Evolutionary conservation across 345 rosid species (phyloP).

Genomic region (Sisymbrium altissimum): DNA sequence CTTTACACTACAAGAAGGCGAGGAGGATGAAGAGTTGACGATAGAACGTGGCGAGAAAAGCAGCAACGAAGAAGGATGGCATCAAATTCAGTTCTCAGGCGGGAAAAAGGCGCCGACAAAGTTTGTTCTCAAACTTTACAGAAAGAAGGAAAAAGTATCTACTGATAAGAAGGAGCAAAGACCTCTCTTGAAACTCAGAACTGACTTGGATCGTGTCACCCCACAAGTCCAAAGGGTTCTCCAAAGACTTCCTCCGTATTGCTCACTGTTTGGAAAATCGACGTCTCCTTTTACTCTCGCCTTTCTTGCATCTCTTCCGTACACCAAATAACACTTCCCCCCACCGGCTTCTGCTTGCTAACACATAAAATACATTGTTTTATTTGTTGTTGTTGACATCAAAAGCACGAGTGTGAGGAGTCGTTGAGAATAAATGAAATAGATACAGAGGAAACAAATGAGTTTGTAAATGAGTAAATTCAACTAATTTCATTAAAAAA

Average conservation of each 20-base stretch:
- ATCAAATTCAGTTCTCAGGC: conserved; percentile 74
- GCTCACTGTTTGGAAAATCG: conserved; percentile 82
- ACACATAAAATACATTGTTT: background rate
- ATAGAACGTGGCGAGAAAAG: conserved; percentile 52
- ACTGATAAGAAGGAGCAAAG: conserved; percentile 16
- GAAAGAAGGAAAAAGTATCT: conserved; percentile 29
- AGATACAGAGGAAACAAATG: background rate
- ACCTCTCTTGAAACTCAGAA: conserved; percentile 77
- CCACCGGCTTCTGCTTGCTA: background rate
- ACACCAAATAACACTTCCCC: background rate
- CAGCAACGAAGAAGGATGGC: conserved; percentile 59
- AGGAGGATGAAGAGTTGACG: conserved; percentile 45
- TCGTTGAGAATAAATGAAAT: background rate
- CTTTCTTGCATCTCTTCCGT: conserved; percentile 61
- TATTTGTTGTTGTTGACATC: background rate
- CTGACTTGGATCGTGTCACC: conserved; percentile 57
- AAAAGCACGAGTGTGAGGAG: background rate
- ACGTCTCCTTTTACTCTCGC: conserved; percentile 68
- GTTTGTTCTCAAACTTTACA: conserved; percentile 54
- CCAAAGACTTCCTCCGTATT: conserved; percentile 67
- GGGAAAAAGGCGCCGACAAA: conserved; percentile 61
- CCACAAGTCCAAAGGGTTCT: conserved; percentile 55
- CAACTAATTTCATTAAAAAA: too few species aligned
- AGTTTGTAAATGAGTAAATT: background rate
- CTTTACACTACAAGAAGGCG: conserved; percentile 55